Evolutionary conservation across 495 filamentous ascomycete species (phyloP).

Genomic region (Thozetella sp.): DNA sequence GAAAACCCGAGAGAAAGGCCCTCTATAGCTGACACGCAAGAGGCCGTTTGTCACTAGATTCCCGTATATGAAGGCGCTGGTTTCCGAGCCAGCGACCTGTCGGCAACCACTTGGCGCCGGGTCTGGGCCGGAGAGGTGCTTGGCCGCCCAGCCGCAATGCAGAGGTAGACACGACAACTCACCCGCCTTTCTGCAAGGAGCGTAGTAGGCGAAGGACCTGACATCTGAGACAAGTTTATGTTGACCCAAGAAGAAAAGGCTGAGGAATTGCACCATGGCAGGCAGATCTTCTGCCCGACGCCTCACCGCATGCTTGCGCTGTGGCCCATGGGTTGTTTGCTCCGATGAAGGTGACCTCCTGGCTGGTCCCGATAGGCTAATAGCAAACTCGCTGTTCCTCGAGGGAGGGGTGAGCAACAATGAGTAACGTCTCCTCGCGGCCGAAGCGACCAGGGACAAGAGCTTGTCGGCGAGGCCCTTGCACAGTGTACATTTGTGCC

Average conservation of each 20-base stretch:
- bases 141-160: conserved; percentile 7
- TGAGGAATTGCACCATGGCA: neutral
- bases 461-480: neutral
- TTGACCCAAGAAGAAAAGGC: conserved; percentile 6
- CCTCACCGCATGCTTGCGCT: neutral
- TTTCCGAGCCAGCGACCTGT: neutral
- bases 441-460: neutral
- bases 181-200: neutral
- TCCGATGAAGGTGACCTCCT: neutral
- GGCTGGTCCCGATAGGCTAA: neutral
- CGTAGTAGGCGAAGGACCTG: neutral
- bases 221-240: neutral
- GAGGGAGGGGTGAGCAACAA: neutral
- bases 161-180: conserved; percentile 7
- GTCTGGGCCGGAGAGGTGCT: conserved; percentile 7
- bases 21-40: conserved; percentile 7
- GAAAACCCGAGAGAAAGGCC: neutral
- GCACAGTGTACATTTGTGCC: neutral
- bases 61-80: neutral
- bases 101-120: neutral
- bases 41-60: conserved; percentile 11
- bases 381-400: neutral
- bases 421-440: neutral
- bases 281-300: neutral
- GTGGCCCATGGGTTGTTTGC: neutral